Evolutionary conservation across 2,329 filamentous ascomycete species (phyloP).

Genomic region (Aspergillus sp.): DNA sequence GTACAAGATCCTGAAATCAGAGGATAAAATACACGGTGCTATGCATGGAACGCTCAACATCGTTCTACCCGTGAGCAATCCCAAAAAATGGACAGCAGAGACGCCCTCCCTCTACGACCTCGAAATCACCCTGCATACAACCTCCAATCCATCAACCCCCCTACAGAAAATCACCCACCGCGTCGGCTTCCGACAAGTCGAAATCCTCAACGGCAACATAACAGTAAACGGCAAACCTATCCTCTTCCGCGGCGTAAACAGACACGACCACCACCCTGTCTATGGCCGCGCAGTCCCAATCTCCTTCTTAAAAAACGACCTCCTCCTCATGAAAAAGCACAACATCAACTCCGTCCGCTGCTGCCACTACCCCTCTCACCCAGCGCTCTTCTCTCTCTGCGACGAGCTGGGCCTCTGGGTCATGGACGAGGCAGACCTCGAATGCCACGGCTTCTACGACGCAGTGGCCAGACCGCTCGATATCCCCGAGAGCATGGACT

Average conservation of each 20-base stretch:
- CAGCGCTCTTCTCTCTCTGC: conserved; percentile 29
- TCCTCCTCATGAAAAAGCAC: conserved; percentile 67
- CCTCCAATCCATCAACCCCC: background rate
- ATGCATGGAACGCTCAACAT: conserved; percentile 25
- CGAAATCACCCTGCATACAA: conserved; percentile 32
- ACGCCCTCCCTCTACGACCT: conserved; percentile 58
- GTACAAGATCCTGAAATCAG: conserved; percentile 10
- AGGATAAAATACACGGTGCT: background rate
- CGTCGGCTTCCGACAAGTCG: conserved; percentile 64
- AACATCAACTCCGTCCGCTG: conserved; percentile 70
- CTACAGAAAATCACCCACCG: conserved; percentile 48
- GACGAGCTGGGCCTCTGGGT: conserved; percentile 40
- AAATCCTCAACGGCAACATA: conserved; percentile 52
- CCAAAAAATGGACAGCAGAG: conserved; percentile 69
- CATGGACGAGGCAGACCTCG: conserved; percentile 39
- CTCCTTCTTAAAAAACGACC: conserved; percentile 62
- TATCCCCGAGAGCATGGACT: conserved; percentile 58
- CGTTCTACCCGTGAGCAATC: conserved; percentile 49
- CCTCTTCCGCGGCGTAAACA: conserved; percentile 63
- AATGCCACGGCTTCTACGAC: conserved; percentile 36
- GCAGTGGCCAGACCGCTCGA: conserved; percentile 49
- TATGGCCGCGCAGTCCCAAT: conserved; percentile 63
- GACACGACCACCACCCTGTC: conserved; percentile 69
- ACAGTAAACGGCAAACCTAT: conserved; percentile 63
- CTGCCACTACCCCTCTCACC: conserved; percentile 62